Evolutionary conservation across 2,329 filamentous ascomycete genomes (phyloP), one percentile per base, ranked within the genome.

Genomic region (Macroventuria anomochaeta): DNA sequence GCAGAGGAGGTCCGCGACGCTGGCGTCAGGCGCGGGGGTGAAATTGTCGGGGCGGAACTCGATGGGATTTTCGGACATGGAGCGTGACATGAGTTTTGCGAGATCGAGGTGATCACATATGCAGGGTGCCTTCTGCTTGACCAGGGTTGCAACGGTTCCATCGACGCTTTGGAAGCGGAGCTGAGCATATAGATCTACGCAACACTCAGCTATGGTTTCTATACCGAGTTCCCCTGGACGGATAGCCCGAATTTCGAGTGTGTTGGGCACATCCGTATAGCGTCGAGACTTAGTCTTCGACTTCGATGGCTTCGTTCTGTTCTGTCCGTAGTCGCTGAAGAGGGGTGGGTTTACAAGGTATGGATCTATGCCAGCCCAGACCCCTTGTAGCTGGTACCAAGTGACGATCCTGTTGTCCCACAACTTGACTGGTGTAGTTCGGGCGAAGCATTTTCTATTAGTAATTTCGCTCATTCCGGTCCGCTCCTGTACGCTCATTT

Each of bases 391-490:
- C n/a, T 29, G 31, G 10, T 31, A 31, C 39, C 47, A 43, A 2
- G 32, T 44, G 3, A 41, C 8, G 11, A 38, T 5, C 8, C n/a
- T 32, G 3, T 20, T 17, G 1, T 20, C 23, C 39, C 39, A 51
- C n/a, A 43, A 23, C 20, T 32, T 28, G 25, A 43, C 33, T 12
- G 39, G 18, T 23, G 20, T 39, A 7, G 20, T 1, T 23, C 29
- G 13, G 13, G 32, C 26, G 20, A 20, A 18, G n/a, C 39, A 43
- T 31, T 32, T 18, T 11, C 46, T 17, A 7, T 43, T 23, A 1
- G 5, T 43, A 8, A 50, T 43, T 12, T 50, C 37, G 25, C 38
- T 26, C 47, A 50, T 50, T 8, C 47, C 26, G 7, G 47, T 38
- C 32, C 39, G 33, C 20, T 10, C 17, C 2, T 43, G 18, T 7